Conservation (phyloP, 1,284 basidiomycete genomes). For the Leucoagaricus sp. region DNA sequence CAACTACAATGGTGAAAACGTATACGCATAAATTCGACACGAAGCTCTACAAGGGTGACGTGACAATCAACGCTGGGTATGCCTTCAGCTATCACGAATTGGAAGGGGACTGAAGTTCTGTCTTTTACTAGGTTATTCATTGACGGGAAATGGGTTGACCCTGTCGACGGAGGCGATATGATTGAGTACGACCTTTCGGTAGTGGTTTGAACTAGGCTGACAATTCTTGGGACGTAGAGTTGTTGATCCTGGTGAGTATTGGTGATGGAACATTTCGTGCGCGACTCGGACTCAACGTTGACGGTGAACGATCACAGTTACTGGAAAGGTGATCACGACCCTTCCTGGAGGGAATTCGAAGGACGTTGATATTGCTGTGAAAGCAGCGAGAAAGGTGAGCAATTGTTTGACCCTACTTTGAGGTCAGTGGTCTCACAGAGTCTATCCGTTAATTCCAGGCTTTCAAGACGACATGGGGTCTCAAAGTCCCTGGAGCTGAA, state of each 20-base stretch:
- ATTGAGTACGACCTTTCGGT: slow-evolving; percentile 62
- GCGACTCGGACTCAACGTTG: too few species aligned
- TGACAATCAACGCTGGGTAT: slow-evolving; percentile 14
- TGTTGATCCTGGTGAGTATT: slow-evolving; percentile 5
- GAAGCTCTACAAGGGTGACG: slow-evolving; percentile 6
- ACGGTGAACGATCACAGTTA: too few species aligned
- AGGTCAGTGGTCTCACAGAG: too few species aligned
- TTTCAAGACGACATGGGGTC: slow-evolving; percentile 71
- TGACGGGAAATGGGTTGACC: slow-evolving; percentile 76
- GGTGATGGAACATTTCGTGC: neutral
- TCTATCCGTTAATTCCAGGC: slow-evolving; percentile 38
- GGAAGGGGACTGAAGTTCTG: too few species aligned
- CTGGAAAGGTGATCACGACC: slow-evolving; percentile 63
- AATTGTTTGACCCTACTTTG: too few species aligned
- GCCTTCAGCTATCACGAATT: neutral
- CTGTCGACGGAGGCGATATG: slow-evolving; percentile 50
- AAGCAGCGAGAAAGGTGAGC: slow-evolving; percentile 62
- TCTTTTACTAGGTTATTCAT: slow-evolving; percentile 64
- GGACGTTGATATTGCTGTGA: slow-evolving; percentile 77
- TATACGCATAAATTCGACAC: slow-evolving; percentile 15
- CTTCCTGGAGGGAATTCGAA: slow-evolving; percentile 65
- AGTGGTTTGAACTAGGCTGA: too few species aligned
- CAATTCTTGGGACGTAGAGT: neutral
- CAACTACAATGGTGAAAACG: slow-evolving; percentile 1
- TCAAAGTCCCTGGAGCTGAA: slow-evolving; percentile 54